Evolutionary conservation across 1,139 yeast genomes (phyloP), one percentile per base, ranked within the genome.

Genomic region (Scheffersomyces segobiensis): DNA sequence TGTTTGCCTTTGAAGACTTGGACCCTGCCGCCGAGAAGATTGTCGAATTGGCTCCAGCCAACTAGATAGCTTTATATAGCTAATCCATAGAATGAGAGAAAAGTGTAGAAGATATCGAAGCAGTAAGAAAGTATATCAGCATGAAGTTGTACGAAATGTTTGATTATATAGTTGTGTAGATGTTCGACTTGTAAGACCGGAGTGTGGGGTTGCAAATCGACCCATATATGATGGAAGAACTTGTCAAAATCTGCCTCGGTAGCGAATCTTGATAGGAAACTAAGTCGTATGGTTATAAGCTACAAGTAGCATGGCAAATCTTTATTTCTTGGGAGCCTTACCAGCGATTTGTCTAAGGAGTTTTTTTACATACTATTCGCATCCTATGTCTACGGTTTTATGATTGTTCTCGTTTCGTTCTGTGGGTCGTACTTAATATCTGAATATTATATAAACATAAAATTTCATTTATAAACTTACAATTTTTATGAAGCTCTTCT

Each of bases 11-110:
- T 79, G 91, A 88, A 73, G 97, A 95, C 76, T 87, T 95, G 71
- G 99, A 95, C 78, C 92, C 93, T 66, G 99, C 99, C 72, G 99
- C 99, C 69, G 89, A 92, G 80, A 92, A 90, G 83, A 97, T 91
- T 69, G 97, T 93, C 67, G 84, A 87, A 76, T 85, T 93, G 75
- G 79, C 81, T 60, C 82, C 82, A 53, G 59, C 65, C 55, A 78
- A 88, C 58, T 75, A 80, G 50, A 48, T 48, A 48, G 50, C 8
- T 32, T 32, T 32, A 32, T 32, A 32, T 32, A 32, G 42, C 42
- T 32, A 32, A 32, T 32, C 42, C 42, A 32, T 32, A 32, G 42
- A 32, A 17, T 32, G 42, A 32, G 42, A 32, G 42, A 12, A 32
- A 32, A 32, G 42, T 10, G 42, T 32, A 32, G 42, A 32, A 32